Base-by-base conservation (phyloP, 2,329 filamentous ascomycete species). In the Ophiostoma perfectum region DNA sequence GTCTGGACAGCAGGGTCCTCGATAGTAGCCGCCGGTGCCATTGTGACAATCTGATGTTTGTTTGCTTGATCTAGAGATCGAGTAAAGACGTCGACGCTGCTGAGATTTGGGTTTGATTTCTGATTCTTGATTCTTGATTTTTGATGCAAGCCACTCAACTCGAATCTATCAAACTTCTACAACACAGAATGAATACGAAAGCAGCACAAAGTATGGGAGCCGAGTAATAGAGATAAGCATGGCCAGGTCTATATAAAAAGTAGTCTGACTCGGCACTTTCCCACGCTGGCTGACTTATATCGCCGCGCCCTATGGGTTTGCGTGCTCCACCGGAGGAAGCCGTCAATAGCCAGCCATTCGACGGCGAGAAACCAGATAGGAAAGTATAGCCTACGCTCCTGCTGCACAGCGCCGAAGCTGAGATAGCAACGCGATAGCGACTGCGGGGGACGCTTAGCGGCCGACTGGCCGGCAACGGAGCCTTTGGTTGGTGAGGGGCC, bases 1-100 rank as follows among this genome's bases (percentile, higher is more conserved):
- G 49, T 36, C n/a, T 66, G 18, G 9, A 66, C 41, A 6, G 64
- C 47, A 55, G 39, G 52, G 41, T 64, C 55, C 4, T 71, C 70
- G 64, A 66, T 58, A 0, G 70, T 69, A 38, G 72, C 72, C 2
- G 73, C 70, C 4, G 74, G 74, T 1, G 74, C 73, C 74, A 75
- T 75, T 42, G n/a, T 63, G 60, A 18, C 4, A 12, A 36, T 18
- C 1, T n/a, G 38, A 41, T 12, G n/a, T 63, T 52, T 52, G 16
- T 4, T 55, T 14, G 6, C 18, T 55, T 55, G 49, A 11, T 55
- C 27, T 27, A 27, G 27, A 27, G 27, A 27, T 27, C 27, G 27
- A 27, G 27, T 27, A 2, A 27, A 27, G 27, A 27, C 27, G 27
- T 27, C 27, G 27, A 27, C 27, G 27, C 27, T 27, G 27, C 1